These are phyloP conservation scores for Boletus pseudo-olivaceus DNA, from an alignment of 768 basidiomycete genomes.

Conservation along the genomic window DNA sequence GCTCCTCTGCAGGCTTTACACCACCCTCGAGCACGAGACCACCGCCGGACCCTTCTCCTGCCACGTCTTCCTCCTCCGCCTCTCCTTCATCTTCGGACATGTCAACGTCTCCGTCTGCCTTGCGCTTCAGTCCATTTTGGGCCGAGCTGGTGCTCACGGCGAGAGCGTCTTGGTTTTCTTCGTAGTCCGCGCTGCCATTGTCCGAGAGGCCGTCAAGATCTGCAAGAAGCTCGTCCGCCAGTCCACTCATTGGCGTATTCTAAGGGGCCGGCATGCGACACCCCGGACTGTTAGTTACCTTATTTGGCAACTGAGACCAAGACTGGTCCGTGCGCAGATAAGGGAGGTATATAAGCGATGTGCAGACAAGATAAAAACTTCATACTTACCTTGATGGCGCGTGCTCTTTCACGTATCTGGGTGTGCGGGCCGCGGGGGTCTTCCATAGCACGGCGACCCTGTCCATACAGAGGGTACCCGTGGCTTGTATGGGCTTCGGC, in stretches of 20 bases:
- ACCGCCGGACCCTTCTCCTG: conserved; percentile 41
- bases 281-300: not conserved
- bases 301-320: not conserved
- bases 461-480: conserved; percentile 41
- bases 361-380: not conserved
- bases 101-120: conserved; percentile 51
- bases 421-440: conserved; percentile 52
- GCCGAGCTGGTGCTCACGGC: conserved; percentile 15
- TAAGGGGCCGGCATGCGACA: not conserved
- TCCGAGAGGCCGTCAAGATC: conserved; percentile 87
- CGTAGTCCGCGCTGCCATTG: conserved; percentile 49
- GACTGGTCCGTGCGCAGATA: conserved; percentile 17
- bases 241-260: conserved; percentile 55
- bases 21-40: conserved; percentile 82
- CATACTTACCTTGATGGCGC: conserved; percentile 69
- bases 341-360: conserved; percentile 7
- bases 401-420: conserved; percentile 49
- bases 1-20: conserved; percentile 89
- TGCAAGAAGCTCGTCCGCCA: conserved; percentile 90
- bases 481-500: conserved; percentile 56
- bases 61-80: conserved; percentile 37
- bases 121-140: conserved; percentile 54
- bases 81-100: conserved; percentile 55
- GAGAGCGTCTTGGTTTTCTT: conserved; percentile 36
- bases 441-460: conserved; percentile 53